Evolutionary conservation across 83 land plant genomes (phyloP), one percentile per base, ranked within the genome.

Genomic region (Picea abies): DNA sequence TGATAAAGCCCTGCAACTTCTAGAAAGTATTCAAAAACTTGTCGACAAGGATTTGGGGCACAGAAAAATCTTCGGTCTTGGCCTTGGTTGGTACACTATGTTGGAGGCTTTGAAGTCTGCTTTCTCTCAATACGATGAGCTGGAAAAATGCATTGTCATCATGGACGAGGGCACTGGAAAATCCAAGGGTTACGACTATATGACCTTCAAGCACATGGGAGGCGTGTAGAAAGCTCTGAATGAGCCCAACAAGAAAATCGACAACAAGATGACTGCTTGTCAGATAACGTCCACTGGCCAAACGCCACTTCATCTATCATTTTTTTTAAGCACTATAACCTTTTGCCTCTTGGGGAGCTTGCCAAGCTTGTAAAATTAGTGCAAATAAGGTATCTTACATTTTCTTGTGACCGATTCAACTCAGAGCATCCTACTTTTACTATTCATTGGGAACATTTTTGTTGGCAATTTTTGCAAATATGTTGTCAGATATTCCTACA

Each of bases 171-270:
- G 62, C 41, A 92, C 98, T 5, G 92, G 93, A 12, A 93, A 91
- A 85, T 84, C 88, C 76, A 88, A 94, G 26, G 99, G 99, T 0
- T 96, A 87, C 61, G 99, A 94, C 0, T 95, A 95, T 71, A 90
- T 96, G 32, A 96, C 96, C 17, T 96, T 88, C 81, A 86, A 84
- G 78, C 98, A 93, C 89, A 90, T 93, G 81, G 98, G 89, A 63
- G 99, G 98, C 17, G 99, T 98, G 2, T 52, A 90, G 19, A 87
- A 86, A 12, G 93, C 99, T 7, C 85, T 96, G 5, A 93, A 93
- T 83, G 96, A 96, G 82, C 98, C 98, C 2, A 90, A 93, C 82
- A 96, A 96, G 89, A 88, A 89, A 78, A 95, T 96, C 15, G 99
- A 95, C 60, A 96, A 95, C 1, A 83, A 98, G 56, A 90, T 92